phyloP scores from a whole-genome alignment of 179 eudicot genomes.

The Silene noctiflora region DNA sequence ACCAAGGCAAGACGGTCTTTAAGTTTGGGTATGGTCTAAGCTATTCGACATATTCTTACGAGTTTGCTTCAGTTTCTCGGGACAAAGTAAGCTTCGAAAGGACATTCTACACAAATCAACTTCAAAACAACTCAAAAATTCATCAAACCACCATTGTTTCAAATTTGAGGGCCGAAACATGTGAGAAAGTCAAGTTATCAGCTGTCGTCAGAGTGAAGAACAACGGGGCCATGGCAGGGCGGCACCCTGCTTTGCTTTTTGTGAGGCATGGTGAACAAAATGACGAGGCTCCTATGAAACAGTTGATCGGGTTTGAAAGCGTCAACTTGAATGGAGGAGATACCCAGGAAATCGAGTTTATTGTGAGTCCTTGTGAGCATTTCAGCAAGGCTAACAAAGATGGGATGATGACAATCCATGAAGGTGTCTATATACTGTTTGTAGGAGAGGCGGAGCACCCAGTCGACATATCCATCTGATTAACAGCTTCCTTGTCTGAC shows the following conservation, averaged over 20 bases:
- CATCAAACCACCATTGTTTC: constrained; percentile 35
- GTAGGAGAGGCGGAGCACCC: constrained; percentile 27
- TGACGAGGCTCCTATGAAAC: constrained; percentile 40
- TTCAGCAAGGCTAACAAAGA: constrained; percentile 32
- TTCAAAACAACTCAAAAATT: constrained; percentile 20
- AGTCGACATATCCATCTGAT: constrained; percentile 6
- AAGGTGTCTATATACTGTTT: constrained; percentile 25
- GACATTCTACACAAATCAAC: constrained; percentile 13
- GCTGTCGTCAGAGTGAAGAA: constrained; percentile 42
- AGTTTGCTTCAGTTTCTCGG: constrained; percentile 28
- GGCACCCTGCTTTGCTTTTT: constrained; percentile 57
- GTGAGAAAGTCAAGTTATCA: constrained; percentile 30
- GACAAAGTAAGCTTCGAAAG: constrained; percentile 24
- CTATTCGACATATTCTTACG: constrained; percentile 48
- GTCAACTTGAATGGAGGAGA: constrained; percentile 38
- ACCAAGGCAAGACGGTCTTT: constrained; percentile 52
- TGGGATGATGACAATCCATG: constrained; percentile 30
- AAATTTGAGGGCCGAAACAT: constrained; percentile 19
- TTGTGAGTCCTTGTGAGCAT: constrained; percentile 39
- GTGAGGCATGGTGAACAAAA: constrained; percentile 27
- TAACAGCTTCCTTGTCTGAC: no score
- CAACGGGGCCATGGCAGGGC: constrained; percentile 42
- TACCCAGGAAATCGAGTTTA: constrained; percentile 21
- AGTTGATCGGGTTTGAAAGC: constrained; percentile 47
- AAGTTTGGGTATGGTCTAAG: constrained; percentile 63